These are phyloP conservation scores for Nicotiana knightiana DNA, from an alignment of 257 asterid species.

Conservation along the genomic window DNA sequence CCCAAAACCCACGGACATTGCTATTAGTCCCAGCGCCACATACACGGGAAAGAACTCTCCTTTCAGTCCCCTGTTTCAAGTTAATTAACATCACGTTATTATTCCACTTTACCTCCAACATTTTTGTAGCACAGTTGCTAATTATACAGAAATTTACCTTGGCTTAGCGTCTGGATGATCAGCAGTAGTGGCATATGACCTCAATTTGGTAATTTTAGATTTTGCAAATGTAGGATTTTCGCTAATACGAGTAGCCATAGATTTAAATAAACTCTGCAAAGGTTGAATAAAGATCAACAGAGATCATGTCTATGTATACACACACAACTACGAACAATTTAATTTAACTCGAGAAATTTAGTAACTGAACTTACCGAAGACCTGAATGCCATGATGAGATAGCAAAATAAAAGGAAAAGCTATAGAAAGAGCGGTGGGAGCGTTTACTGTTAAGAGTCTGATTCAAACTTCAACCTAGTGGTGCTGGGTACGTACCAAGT, in stretches of 20 bases:
- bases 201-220: background rate
- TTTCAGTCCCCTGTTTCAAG: background rate
- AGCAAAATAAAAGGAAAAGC: background rate
- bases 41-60: conserved; percentile 25
- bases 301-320: background rate
- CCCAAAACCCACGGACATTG: conserved; percentile 14
- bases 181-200: background rate
- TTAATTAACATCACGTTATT: background rate
- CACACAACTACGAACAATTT: background rate
- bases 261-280: conserved; percentile 10
- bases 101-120: background rate
- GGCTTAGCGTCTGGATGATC: background rate
- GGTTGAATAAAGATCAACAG: background rate
- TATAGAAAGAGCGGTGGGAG: background rate
- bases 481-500: background rate
- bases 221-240: background rate
- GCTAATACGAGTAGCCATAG: background rate
- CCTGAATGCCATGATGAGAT: conserved; percentile 15
- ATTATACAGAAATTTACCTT: background rate
- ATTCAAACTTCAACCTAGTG: no score
- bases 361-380: background rate
- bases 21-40: conserved; percentile 30
- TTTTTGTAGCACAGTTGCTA: background rate
- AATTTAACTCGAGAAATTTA: background rate
- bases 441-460: background rate